Percentiles rank a stretch among this genome's conserved stretches.
phyloP scores from a whole-genome alignment of 2,329 filamentous ascomycete genomes.

The Fusarium tupiense region DNA sequence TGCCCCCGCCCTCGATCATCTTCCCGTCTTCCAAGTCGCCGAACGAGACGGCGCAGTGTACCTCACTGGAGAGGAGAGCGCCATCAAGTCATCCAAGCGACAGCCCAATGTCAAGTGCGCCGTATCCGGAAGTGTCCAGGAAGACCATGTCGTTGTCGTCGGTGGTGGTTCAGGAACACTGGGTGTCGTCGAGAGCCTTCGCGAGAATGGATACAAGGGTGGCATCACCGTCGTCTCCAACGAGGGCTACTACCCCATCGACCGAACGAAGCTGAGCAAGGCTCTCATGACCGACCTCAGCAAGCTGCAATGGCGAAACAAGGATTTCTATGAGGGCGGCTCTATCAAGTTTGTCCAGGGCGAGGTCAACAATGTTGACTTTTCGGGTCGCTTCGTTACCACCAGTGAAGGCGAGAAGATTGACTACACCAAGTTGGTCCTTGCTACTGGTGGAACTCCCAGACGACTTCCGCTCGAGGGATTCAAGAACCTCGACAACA shows the following conservation, averaged over 20 bases:
- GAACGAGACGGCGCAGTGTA: constrained; percentile 87
- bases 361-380: constrained; percentile 80
- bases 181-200: constrained; percentile 83
- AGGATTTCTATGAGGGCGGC: constrained; percentile 77
- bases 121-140: constrained; percentile 56
- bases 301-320: constrained; percentile 81
- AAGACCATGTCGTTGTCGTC: constrained; percentile 81
- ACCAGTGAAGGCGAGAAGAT: constrained; percentile 78
- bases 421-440: constrained; percentile 86
- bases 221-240: constrained; percentile 83
- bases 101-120: constrained; percentile 79
- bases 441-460: constrained; percentile 87
- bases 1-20: constrained; percentile 87
- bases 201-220: constrained; percentile 82
- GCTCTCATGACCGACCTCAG: constrained; percentile 82
- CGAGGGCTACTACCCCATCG: constrained; percentile 88
- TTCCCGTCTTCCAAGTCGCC: constrained; percentile 82
- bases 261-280: constrained; percentile 95
- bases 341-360: constrained; percentile 67
- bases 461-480: constrained; percentile 81
- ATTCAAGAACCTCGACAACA: constrained; percentile 85
- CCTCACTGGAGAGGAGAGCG: constrained; percentile 80
- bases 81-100: constrained; percentile 80
- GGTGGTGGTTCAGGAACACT: constrained; percentile 88
- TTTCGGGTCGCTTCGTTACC: constrained; percentile 75